Evolutionary conservation across 805 yeast genomes (phyloP).

Genomic region (Candida takata): DNA sequence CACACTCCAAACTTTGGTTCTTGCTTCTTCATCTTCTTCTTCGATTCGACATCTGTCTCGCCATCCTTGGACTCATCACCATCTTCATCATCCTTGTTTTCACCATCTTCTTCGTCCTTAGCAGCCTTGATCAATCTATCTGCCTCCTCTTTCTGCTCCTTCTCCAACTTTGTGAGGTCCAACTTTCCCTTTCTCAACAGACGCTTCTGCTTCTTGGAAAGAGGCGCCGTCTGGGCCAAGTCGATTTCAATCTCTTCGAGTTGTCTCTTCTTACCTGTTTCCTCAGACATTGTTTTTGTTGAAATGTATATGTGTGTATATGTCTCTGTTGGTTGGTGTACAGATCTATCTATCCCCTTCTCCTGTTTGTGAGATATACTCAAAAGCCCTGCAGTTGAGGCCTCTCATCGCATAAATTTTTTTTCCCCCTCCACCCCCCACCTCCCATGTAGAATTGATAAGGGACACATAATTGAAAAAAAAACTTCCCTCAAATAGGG

Average conservation of each 20-base stretch:
- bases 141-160: conserved; percentile 31
- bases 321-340: too few species aligned
- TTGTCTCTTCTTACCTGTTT: conserved; percentile 16
- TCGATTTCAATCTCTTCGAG: conserved; percentile 54
- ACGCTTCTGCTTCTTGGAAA: conserved; percentile 89
- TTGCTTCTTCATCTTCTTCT: conserved; percentile 32
- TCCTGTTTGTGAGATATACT: too few species aligned
- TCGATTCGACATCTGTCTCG: conserved; percentile 3
- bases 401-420: conserved; percentile 7
- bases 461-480: too few species aligned
- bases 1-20: conserved; percentile 63
- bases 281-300: not conserved
- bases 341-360: too few species aligned
- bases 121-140: conserved; percentile 33
- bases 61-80: conserved; percentile 3
- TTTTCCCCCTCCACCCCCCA: too few species aligned
- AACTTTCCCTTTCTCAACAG: conserved; percentile 70
- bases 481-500: too few species aligned
- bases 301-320: too few species aligned
- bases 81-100: conserved; percentile 12
- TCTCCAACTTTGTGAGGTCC: conserved; percentile 48
- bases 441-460: too few species aligned
- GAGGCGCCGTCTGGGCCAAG: conserved; percentile 63
- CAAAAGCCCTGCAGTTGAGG: too few species aligned
- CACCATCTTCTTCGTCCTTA: conserved; percentile 24